phyloP scores from a whole-genome alignment of 176 grass and related monocot genomes.

The Carex pumila region DNA sequence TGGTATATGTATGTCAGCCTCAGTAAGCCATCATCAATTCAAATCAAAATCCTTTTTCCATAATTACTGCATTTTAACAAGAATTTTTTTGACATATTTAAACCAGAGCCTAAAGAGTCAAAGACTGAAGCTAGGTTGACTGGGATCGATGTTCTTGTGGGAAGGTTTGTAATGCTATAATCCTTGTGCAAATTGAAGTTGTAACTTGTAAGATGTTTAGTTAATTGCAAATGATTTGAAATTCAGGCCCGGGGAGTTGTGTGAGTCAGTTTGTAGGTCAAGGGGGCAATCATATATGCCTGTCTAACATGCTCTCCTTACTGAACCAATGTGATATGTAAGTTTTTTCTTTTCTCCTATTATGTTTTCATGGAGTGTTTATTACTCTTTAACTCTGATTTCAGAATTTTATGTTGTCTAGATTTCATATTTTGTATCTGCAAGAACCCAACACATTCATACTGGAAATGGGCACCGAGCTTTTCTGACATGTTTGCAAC shows the following conservation, averaged over 20 bases:
- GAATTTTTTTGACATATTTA: conserved; percentile 25
- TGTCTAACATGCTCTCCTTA: conserved; percentile 57
- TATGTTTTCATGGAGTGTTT: not conserved
- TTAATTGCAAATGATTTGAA: conserved; percentile 25
- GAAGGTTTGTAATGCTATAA: conserved; percentile 50
- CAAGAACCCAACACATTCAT: not conserved
- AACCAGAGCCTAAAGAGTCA: conserved; percentile 42
- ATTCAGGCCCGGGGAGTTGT: conserved; percentile 65
- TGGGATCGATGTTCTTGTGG: conserved; percentile 68
- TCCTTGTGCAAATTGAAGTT: conserved; percentile 9
- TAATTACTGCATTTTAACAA: not conserved
- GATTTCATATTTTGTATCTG: not conserved
- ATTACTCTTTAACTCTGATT: not conserved
- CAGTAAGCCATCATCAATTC: not conserved
- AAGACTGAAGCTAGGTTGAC: conserved; percentile 50
- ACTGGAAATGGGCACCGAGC: not conserved
- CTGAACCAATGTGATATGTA: conserved; percentile 87
- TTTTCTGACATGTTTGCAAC: not conserved
- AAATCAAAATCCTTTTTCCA: not conserved
- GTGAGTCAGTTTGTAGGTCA: conserved; percentile 54
- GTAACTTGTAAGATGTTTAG: conserved; percentile 1
- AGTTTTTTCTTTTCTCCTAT: conserved; percentile 27
- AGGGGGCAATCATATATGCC: conserved; percentile 79
- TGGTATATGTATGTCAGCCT: conserved; percentile 30
- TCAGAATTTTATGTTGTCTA: not conserved